A percentile compares a stretch with the other conserved stretches of the same genome.
phyloP scores from a whole-genome alignment of 2,329 filamentous ascomycete species.

The Hortaea sp. region DNA sequence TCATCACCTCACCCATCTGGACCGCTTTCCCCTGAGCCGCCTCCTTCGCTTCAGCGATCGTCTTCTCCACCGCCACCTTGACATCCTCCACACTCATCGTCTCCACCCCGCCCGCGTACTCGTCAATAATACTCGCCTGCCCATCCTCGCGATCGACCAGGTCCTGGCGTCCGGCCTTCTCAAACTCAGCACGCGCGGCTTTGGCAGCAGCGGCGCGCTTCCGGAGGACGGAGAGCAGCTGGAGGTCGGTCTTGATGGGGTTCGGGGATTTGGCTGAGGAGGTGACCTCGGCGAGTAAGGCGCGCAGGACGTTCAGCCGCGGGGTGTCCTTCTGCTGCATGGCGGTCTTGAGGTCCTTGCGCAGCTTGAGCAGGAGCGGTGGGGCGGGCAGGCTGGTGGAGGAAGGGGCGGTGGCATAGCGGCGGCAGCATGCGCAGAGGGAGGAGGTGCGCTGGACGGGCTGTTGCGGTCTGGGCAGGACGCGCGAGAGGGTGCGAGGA shows the following conservation, averaged over 20 bases:
- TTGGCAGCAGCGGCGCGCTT: constrained; percentile 50
- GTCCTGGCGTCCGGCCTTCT: constrained; percentile 53
- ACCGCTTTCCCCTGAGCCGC: constrained; percentile 26
- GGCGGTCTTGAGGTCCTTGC: constrained; percentile 37
- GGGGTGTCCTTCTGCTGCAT: constrained; percentile 42
- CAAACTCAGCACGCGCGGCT: constrained; percentile 55
- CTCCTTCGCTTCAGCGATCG: constrained; percentile 43
- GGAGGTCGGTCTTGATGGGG: constrained; percentile 61
- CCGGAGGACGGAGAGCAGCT: constrained; percentile 57
- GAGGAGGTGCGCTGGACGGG: not conserved
- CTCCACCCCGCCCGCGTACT: constrained; percentile 53
- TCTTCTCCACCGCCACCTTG: constrained; percentile 37
- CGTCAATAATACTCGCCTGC: constrained; percentile 55
- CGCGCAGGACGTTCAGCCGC: constrained; percentile 58
- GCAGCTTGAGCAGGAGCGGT: constrained; percentile 35
- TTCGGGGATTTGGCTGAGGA: constrained; percentile 64
- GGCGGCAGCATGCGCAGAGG: constrained; percentile 18
- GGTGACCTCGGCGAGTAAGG: constrained; percentile 57
- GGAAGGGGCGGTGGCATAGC: constrained; percentile 14
- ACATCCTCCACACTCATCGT: constrained; percentile 51
- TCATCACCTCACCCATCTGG: constrained; percentile 53
- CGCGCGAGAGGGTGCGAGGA: not conserved
- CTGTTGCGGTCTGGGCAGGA: not conserved
- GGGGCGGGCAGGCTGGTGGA: constrained; percentile 19
- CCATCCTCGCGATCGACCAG: constrained; percentile 59